A percentile compares a stretch with the other conserved stretches of the same genome.
phyloP scores from a whole-genome alignment of 345 rosid species.

The Gynandropsis gynandra region DNA sequence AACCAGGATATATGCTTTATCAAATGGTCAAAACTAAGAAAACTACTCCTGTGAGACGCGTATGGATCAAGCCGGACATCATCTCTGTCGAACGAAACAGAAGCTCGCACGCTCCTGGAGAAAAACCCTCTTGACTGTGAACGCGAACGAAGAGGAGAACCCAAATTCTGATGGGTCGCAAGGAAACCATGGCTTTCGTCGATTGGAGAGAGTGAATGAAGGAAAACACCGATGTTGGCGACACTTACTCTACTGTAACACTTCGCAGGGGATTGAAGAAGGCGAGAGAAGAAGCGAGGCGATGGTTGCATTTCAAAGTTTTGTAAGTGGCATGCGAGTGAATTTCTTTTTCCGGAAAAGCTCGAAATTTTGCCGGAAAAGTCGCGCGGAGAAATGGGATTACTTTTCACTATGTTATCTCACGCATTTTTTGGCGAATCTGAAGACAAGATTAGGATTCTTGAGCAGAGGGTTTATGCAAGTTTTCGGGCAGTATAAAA shows the following conservation, averaged over 20 bases:
- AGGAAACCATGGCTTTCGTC: conserved; percentile 11
- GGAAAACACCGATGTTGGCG: conserved; percentile 14
- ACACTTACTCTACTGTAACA: conserved; percentile 18
- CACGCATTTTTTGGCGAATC: too few relatives aligned
- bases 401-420: too few relatives aligned
- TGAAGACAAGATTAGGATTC: too few relatives aligned
- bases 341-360: too few relatives aligned
- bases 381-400: too few relatives aligned
- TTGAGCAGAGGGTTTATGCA: too few relatives aligned
- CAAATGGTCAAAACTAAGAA: conserved; percentile 5
- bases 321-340: not conserved
- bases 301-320: conserved; percentile 42
- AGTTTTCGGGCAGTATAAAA: too few relatives aligned
- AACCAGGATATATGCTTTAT: not conserved
- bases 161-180: conserved; percentile 23
- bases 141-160: conserved; percentile 19
- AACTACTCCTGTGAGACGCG: conserved; percentile 39
- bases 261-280: conserved; percentile 34
- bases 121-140: conserved; percentile 25
- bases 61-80: conserved; percentile 17
- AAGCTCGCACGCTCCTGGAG: conserved; percentile 27
- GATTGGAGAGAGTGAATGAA: conserved; percentile 15
- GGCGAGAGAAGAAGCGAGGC: conserved; percentile 42
- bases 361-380: too few relatives aligned
- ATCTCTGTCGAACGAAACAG: conserved; percentile 28